Conservation (phyloP, 495 filamentous ascomycete species). For the Diplogelasinospora grovesii region DNA sequence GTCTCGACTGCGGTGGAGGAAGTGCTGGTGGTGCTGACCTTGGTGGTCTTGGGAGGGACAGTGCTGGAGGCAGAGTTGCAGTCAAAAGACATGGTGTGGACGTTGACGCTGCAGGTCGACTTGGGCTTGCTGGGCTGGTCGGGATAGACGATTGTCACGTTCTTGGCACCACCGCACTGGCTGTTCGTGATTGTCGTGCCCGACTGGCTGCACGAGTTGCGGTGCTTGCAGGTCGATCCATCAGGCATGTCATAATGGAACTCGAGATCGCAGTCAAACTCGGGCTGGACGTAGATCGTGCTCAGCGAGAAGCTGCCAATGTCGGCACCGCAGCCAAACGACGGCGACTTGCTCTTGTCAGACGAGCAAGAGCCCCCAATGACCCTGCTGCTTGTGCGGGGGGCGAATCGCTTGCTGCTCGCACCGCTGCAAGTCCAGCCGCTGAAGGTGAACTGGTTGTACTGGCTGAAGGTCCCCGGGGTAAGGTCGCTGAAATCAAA, state of each 20-base stretch:
- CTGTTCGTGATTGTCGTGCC: conserved; percentile 68
- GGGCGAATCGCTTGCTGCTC: conserved; percentile 44
- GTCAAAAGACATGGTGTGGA: conserved; percentile 75
- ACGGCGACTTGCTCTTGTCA: conserved; percentile 44
- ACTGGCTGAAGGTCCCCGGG: conserved; percentile 57
- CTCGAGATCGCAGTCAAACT: conserved; percentile 68
- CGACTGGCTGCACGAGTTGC: conserved; percentile 51
- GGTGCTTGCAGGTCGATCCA: conserved; percentile 70
- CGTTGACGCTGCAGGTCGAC: conserved; percentile 58
- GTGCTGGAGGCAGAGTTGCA: conserved; percentile 52
- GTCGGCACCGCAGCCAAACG: conserved; percentile 48
- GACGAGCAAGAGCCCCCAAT: conserved; percentile 52
- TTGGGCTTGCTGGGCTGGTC: conserved; percentile 44
- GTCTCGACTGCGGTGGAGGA: neutral
- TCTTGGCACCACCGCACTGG: conserved; percentile 86
- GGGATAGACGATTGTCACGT: conserved; percentile 69
- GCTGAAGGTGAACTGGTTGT: conserved; percentile 64
- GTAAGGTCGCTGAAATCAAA: conserved; percentile 64
- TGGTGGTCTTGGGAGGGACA: conserved; percentile 25
- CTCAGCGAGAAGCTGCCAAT: conserved; percentile 66
- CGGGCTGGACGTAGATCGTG: conserved; percentile 61
- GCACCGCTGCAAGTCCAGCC: conserved; percentile 60
- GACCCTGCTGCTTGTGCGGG: conserved; percentile 49
- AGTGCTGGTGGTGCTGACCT: conserved; percentile 17
- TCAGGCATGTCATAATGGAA: conserved; percentile 81